Base-by-base conservation (phyloP, 2,329 filamentous ascomycete genomes). In the Coniella lustricola region DNA sequence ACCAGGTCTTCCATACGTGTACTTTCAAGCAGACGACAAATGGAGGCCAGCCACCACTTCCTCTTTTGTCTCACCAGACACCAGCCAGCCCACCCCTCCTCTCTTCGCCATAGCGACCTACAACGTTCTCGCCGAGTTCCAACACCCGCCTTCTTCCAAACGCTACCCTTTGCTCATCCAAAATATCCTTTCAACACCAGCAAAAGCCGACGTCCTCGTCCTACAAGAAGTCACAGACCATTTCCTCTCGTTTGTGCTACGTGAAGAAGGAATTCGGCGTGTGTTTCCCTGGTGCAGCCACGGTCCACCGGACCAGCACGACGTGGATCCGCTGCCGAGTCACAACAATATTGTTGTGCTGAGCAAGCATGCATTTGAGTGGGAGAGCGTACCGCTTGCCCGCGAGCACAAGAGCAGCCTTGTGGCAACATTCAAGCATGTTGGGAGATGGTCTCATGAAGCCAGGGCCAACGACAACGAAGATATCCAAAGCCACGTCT, bases 201-300 rank as follows among this genome's bases (percentile, higher is more conserved):
- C 73, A 3, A 50, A 57, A 1, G 66, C 75, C 7, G 74, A 79
- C 48, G 61, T 77, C 3, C 54, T 78, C 8, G 65, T 77, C 3
- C 67, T 86, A 4, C 74, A 85, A 59, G 82, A 85, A 62, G 76
- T 85, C 1, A 82, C 80, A 0, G 81, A 85, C 52, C 70, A 77
- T 35, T 83, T 85, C 51, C 69, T 86, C 0, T 68, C 70, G 0
- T 73, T 71, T 49, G 64, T 86, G 1, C 72, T 85, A 2, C 56
- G 59, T 3, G 60, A 77, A 47, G 50, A 63, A 2, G 56, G 63
- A 2, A 65, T 85, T 20, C 68, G 69, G 22, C 54, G 62, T 10
- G 63, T 60, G 2, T 85, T 82, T 54, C 69, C 73, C 1, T 84
- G 74, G 57, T 62, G 67, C n/a, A 79, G 77, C 2, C 74, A 82